phyloP scores from a whole-genome alignment of 495 filamentous ascomycete species.

The Aspergillus baeticus region DNA sequence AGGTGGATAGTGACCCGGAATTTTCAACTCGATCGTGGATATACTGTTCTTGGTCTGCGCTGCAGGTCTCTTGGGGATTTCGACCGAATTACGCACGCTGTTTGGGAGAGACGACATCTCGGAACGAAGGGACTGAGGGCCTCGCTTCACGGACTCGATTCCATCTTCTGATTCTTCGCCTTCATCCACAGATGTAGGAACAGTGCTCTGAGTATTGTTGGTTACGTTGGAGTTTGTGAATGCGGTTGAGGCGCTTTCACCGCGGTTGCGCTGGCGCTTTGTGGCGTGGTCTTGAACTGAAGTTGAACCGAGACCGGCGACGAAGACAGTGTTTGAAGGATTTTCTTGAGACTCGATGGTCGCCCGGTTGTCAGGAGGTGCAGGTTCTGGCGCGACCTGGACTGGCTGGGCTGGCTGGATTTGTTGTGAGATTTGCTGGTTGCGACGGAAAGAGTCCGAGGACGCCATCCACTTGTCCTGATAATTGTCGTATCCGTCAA shows the following conservation, averaged over 20 bases:
- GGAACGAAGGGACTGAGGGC: neutral
- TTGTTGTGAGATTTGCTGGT: constrained; percentile 19
- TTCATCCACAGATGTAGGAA: constrained; percentile 39
- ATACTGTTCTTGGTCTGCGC: constrained; percentile 10
- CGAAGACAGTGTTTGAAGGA: constrained; percentile 21
- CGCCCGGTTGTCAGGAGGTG: constrained; percentile 20
- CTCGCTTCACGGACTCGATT: constrained; percentile 1
- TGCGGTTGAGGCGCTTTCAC: constrained; percentile 39
- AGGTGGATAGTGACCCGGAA: constrained; percentile 12
- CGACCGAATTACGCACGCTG: neutral
- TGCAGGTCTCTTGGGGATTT: neutral
- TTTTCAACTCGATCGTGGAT: constrained; percentile 11
- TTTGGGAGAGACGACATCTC: constrained; percentile 6
- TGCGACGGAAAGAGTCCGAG: constrained; percentile 27
- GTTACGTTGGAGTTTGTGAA: constrained; percentile 39
- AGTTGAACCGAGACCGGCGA: constrained; percentile 23
- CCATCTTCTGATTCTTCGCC: constrained; percentile 12
- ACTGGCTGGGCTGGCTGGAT: too few species aligned
- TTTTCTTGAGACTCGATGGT: constrained; percentile 23
- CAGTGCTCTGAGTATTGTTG: constrained; percentile 36
- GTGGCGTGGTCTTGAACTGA: constrained; percentile 27
- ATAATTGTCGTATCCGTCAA: constrained; percentile 41
- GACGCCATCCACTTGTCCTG: constrained; percentile 46
- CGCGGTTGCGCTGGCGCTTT: constrained; percentile 28
- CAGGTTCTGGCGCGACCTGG: neutral